Conservation (phyloP, 2,329 filamentous ascomycete genomes). For the Fusarium succisae region DNA sequence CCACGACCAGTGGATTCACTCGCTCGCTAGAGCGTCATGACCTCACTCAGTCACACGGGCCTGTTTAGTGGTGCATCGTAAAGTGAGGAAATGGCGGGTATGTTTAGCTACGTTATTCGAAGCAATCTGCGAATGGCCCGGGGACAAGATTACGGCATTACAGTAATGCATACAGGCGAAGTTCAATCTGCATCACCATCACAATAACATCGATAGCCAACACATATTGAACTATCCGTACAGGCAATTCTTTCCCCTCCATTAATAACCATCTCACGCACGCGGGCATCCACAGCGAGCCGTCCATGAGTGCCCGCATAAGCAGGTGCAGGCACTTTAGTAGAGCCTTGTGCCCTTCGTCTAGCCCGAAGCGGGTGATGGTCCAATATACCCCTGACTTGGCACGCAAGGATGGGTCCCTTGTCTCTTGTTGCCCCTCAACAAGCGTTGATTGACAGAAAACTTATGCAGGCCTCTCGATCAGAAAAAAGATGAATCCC, state of each 20-base stretch:
- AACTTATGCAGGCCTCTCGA: neutral
- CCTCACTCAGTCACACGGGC: slow-evolving; percentile 27
- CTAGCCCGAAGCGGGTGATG: slow-evolving; percentile 26
- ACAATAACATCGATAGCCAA: neutral
- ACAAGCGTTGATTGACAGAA: slow-evolving; percentile 11
- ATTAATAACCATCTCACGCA: slow-evolving; percentile 13
- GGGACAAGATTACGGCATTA: neutral
- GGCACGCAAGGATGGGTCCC: slow-evolving; percentile 21
- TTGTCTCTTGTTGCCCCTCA: slow-evolving; percentile 17
- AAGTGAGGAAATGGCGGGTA: neutral
- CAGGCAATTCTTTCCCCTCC: slow-evolving; percentile 15
- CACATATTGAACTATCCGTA: neutral
- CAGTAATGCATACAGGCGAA: neutral
- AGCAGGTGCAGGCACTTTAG: slow-evolving; percentile 42
- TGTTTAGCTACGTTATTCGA: neutral
- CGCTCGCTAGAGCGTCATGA: slow-evolving; percentile 29
- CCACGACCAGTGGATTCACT: slow-evolving; percentile 7
- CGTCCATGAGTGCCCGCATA: slow-evolving; percentile 33
- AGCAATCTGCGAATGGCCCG: neutral
- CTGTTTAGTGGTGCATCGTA: neutral
- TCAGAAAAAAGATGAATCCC: neutral
- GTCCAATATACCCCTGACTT: slow-evolving; percentile 38
- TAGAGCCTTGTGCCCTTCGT: slow-evolving; percentile 24
- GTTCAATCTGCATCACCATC: neutral
- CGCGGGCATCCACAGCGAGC: slow-evolving; percentile 28